Conservation (phyloP, 768 basidiomycete species). For the Tulasnella sp. region DNA sequence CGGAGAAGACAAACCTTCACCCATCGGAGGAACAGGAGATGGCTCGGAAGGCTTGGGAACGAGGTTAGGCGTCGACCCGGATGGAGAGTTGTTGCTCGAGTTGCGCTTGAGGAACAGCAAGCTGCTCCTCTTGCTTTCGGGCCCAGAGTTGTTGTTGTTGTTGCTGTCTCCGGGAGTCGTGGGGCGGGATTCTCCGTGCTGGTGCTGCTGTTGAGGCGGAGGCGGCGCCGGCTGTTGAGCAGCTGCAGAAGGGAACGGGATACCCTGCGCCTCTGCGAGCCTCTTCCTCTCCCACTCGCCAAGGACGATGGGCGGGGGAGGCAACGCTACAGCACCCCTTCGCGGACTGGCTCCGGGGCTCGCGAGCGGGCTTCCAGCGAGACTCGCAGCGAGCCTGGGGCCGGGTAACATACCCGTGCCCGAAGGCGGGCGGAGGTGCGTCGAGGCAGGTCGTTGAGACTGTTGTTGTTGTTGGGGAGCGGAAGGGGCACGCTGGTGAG, state of each 20-base stretch:
- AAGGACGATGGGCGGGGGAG: not conserved
- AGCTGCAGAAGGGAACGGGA: not conserved
- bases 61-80: not conserved
- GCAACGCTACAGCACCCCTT: not conserved
- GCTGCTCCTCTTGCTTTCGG: not conserved
- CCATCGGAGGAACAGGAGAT: not conserved
- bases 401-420: not conserved
- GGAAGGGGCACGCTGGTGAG: not conserved
- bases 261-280: not conserved
- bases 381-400: not conserved
- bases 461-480: no score
- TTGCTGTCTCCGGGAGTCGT: not conserved
- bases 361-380: not conserved
- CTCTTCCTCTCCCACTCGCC: not conserved
- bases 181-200: not conserved
- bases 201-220: no score
- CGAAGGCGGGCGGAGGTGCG: not conserved
- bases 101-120: not conserved
- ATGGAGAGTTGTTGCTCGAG: not conserved
- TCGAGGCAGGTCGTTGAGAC: not conserved
- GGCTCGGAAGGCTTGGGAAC: not conserved
- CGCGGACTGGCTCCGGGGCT: not conserved
- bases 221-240: no score
- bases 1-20: not conserved
- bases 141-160: no score